phyloP scores from a whole-genome alignment of 805 yeast genomes.

The Spathaspora boniae region DNA sequence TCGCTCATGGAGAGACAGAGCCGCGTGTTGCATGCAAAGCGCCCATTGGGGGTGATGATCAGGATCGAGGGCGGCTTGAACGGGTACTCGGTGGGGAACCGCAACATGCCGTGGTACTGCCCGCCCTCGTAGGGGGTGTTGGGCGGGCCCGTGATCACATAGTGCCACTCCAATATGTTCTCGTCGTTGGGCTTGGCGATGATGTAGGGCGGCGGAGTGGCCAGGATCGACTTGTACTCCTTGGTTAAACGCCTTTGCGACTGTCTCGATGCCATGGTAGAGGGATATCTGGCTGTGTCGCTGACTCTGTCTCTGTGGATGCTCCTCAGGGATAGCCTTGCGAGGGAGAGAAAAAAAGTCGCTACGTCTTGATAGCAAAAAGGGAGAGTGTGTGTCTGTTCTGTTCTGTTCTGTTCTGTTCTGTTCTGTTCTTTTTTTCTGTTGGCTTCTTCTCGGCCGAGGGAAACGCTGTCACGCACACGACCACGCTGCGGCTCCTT shows the following conservation, averaged over 20 bases:
- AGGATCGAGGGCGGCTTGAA: constrained; percentile 88
- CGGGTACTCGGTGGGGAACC: constrained; percentile 84
- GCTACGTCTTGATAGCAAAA: too few species aligned
- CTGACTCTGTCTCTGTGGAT: too few species aligned
- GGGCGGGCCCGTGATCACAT: constrained; percentile 87
- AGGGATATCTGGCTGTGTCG: too few species aligned
- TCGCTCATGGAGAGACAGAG: constrained; percentile 91
- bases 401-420: too few species aligned
- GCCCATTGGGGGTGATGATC: constrained; percentile 87
- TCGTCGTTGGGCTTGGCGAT: constrained; percentile 82
- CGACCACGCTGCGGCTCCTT: neutral
- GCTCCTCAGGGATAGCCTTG: too few species aligned
- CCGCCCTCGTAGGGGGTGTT: constrained; percentile 84
- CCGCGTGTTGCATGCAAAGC: constrained; percentile 77
- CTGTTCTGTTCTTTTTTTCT: too few species aligned
- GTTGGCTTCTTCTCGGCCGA: neutral
- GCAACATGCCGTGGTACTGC: constrained; percentile 83
- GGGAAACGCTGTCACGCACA: neutral
- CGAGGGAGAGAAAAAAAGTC: too few species aligned
- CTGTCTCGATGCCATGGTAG: constrained; percentile 36
- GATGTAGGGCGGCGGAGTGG: constrained; percentile 81
- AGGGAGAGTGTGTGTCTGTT: too few species aligned
- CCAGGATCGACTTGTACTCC: constrained; percentile 75
- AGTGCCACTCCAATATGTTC: constrained; percentile 92
- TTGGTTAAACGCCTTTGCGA: constrained; percentile 56